phyloP scores from a whole-genome alignment of 768 basidiomycete species.

The Boletus tylopilopsis region DNA sequence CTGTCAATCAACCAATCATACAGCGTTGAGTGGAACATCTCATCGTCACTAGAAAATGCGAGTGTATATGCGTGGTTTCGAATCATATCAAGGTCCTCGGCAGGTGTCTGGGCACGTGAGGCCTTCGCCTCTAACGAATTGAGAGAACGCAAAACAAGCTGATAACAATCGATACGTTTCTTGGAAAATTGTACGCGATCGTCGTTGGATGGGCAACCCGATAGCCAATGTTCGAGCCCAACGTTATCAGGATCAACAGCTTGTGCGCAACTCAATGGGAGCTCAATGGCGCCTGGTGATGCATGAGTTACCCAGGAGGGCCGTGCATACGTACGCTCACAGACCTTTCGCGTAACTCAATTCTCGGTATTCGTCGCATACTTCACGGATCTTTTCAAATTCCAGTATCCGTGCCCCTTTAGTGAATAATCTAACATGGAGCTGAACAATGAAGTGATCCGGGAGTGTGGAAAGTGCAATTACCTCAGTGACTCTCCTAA shows the following conservation, averaged over 20 bases:
- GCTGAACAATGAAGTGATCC: slow-evolving; percentile 4
- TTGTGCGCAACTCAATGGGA: slow-evolving; percentile 81
- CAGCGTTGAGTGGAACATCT: slow-evolving; percentile 89
- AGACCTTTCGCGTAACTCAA: slow-evolving; percentile 79
- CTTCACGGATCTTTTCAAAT: slow-evolving; percentile 79
- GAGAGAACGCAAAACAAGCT: slow-evolving; percentile 78
- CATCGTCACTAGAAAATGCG: slow-evolving; percentile 80
- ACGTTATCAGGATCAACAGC: slow-evolving; percentile 72
- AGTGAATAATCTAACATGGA: slow-evolving; percentile 64
- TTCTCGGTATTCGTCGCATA: slow-evolving; percentile 86
- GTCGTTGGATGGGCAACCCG: slow-evolving; percentile 57
- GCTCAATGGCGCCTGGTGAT: slow-evolving; percentile 68
- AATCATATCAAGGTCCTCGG: slow-evolving; percentile 64
- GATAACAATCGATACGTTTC: slow-evolving; percentile 70
- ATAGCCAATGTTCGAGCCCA: slow-evolving; percentile 74
- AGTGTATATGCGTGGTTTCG: slow-evolving; percentile 82
- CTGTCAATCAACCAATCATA: slow-evolving; percentile 92
- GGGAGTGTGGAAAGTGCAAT: slow-evolving; percentile 7
- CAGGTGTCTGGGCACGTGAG: slow-evolving; percentile 28
- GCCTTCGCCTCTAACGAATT: slow-evolving; percentile 72
- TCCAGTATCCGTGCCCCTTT: slow-evolving; percentile 86
- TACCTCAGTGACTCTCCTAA: slow-evolving; percentile 87
- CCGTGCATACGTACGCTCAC: slow-evolving; percentile 10
- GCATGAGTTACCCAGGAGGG: not conserved
- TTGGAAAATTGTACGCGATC: slow-evolving; percentile 55